These are phyloP conservation scores for Haplosporangium gracile DNA, from an alignment of 192 early-diverging fungal species.

Conservation along the genomic window DNA sequence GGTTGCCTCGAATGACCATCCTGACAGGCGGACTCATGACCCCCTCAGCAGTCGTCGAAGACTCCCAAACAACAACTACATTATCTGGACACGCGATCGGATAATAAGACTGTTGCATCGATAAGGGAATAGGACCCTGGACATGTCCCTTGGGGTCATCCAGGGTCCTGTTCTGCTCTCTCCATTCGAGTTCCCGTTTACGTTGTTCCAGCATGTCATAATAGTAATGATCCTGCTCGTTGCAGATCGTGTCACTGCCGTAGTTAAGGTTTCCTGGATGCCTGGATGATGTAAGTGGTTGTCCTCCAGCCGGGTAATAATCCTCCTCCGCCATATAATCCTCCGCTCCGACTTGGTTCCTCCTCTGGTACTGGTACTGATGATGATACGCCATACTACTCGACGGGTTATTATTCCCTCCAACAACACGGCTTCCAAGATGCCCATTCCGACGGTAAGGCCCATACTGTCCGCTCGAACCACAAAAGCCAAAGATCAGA, in stretches of 20 bases:
- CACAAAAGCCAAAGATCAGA: constrained; percentile 37
- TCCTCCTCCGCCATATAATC: constrained; percentile 1
- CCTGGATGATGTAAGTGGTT: neutral
- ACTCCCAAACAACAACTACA: neutral
- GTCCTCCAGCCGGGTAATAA: constrained; percentile 9
- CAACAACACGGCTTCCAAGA: neutral
- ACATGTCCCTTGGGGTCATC: constrained; percentile 16
- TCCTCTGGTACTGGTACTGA: neutral
- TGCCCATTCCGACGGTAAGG: neutral
- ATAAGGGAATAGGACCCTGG: constrained; percentile 17
- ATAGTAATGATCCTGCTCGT: constrained; percentile 12
- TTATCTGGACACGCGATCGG: neutral
- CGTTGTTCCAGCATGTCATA: constrained; percentile 16
- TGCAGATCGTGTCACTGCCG: neutral
- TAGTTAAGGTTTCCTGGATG: neutral
- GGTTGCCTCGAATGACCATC: neutral
- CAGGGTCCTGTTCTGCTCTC: neutral
- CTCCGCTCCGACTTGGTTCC: neutral
- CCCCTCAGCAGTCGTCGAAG: neutral
- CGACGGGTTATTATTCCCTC: neutral
- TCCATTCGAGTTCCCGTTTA: constrained; percentile 9
- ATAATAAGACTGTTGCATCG: constrained; percentile 14
- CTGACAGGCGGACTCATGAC: neutral
- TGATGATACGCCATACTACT: too few relatives aligned
- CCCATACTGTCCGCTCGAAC: constrained; percentile 10